Evolutionary conservation across 1,284 basidiomycete species (phyloP), one percentile per base, ranked within the genome.

Genomic region (Pterula multifida): DNA sequence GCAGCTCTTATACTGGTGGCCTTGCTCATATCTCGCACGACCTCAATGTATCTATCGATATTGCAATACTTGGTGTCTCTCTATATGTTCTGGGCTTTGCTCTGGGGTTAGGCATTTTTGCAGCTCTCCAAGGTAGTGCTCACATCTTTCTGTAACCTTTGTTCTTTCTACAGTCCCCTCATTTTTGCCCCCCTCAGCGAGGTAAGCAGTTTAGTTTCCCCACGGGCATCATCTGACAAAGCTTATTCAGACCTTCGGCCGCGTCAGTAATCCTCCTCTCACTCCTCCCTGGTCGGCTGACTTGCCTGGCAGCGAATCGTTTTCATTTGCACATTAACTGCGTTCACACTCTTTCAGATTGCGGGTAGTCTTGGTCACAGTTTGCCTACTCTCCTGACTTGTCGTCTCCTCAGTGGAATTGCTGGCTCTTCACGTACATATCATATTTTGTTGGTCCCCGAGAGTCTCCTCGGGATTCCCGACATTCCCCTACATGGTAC

Each of bases 101-200:
- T 15, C 53, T 73, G 39, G 70, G 69, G 68, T 50, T 48, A 11
- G 39, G 49, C n/a, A 39, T 52, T 24, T 54, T 49, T 50, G 48
- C 54, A 28, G 23, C 72, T 70, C 1, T 63, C 69, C 53, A 65
- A 61, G n/a, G 68, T 65, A 66, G 12, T 68, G 49, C n/a, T n/a
- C n/a, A n/a, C n/a, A n/a, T n/a, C n/a, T n/a, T n/a, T n/a, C n/a
- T n/a, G n/a, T n/a, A n/a, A n/a, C n/a, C n/a, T n/a, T n/a, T n/a
- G n/a, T n/a, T n/a, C n/a, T n/a, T n/a, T 17, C 50, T 48, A 28
- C 50, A 76, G 74, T 1, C 78, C 79, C 1, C 61, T 79, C 2
- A 49, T 82, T 3, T 84, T 80, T 68, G 81, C 82, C 2, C 79
- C 82, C 0, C 60, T 81, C 55, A 75, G 75, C 47, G 82, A 85